A percentile compares a stretch with the other conserved stretches of the same genome.
These are phyloP conservation scores for Echinochloa phyllopogon DNA, from an alignment of 176 grass and related monocot genomes.

Conservation along the genomic window DNA sequence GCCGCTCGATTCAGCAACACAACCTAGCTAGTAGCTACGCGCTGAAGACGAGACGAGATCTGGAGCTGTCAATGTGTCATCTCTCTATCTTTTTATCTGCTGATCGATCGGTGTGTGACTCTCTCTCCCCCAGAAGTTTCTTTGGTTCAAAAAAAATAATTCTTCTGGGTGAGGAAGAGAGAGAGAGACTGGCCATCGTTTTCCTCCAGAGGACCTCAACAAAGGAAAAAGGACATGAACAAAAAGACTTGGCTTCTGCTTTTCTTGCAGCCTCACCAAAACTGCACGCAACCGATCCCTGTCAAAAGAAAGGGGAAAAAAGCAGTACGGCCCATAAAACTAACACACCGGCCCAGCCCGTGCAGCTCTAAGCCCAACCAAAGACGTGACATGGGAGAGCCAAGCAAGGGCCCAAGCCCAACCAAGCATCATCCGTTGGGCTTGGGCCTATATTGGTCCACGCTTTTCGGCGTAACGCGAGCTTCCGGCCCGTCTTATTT, in stretches of 20 bases:
- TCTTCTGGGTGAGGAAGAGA: neutral
- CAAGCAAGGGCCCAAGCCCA: neutral
- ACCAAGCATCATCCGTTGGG: neutral
- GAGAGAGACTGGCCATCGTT: neutral
- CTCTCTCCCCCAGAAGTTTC: neutral
- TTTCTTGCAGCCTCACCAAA: constrained; percentile 14
- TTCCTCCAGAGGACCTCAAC: neutral
- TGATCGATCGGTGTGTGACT: neutral
- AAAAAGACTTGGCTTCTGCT: neutral
- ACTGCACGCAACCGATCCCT: neutral
- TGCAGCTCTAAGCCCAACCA: neutral
- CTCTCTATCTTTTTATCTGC: too few relatives aligned
- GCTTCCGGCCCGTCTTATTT: neutral
- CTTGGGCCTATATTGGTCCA: neutral
- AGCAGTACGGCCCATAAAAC: neutral
- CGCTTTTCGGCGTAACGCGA: neutral
- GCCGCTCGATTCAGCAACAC: neutral
- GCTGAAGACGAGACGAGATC: too few relatives aligned
- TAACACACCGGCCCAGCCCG: neutral
- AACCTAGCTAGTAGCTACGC: neutral
- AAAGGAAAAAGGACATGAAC: neutral
- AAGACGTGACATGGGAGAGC: too few relatives aligned
- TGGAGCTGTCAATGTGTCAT: neutral
- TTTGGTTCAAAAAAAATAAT: neutral
- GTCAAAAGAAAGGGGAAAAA: neutral